Evolutionary conservation across 345 rosid species (phyloP), one percentile per base, ranked within the genome.

Genomic region (Populus deltoides): DNA sequence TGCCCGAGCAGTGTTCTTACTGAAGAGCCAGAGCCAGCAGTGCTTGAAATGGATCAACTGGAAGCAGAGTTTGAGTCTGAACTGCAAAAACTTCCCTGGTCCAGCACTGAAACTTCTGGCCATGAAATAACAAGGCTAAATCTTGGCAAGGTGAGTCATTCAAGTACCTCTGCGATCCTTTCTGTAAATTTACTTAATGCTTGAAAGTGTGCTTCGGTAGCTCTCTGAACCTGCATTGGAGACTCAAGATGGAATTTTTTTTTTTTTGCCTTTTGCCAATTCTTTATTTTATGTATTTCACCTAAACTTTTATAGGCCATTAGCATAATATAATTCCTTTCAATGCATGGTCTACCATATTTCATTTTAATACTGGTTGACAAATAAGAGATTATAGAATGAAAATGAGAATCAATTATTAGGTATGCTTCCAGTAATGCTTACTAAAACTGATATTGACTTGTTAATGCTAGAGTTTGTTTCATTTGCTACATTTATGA

Each of bases 1-100:
- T 88, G 85, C 81, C 86, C 89, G 5, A 92, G 97, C 77, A 94
- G 97, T 36, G 91, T 93, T 82, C 88, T 94, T 66, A 94, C 98
- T 0, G 97, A 90, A 72, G 98, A 92, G 85, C 89, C 83, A 67
- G 92, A 87, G 74, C 85, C 86, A 18, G 63, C 29, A 12, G 29
- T n/a, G 15, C 71, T 78, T 35, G 95, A 92, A 84, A 90, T 92
- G 90, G 90, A 87, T 81, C 89, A 83, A 70, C 84, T 93, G 83
- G 98, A 88, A 87, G 90, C 93, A 78, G 98, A 93, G 81, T 89
- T 94, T 20, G 91, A 88, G 74, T 87, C 90, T 78, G 95, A 94
- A 88, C 88, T 94, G 61, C 93, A 83, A 85, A 94, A 91, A 82
- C 89, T 92, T 77, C 88, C 88, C 31, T 81, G 85, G 82, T 77